Evolutionary conservation across 495 filamentous ascomycete genomes (phyloP).

Genomic region (Xylaria bambusicola): DNA sequence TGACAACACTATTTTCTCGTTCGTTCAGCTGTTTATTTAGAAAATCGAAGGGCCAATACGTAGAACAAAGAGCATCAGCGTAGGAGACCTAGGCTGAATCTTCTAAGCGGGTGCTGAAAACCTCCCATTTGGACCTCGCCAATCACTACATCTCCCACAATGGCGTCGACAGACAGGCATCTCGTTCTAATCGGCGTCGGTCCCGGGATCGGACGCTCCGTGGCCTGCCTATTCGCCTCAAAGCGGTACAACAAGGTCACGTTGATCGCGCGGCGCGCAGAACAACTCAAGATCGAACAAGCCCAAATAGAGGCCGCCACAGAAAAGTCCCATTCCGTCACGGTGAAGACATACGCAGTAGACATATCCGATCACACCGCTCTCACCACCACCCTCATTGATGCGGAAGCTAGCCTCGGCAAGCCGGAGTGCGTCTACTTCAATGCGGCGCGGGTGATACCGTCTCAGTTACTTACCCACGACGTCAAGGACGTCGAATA

Average conservation of each 20-base stretch:
- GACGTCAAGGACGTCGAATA: constrained; percentile 39
- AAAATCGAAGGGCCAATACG: no score
- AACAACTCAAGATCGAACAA: constrained; percentile 36
- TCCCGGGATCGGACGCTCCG: constrained; percentile 42
- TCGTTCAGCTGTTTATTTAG: no score
- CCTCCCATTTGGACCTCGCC: no score
- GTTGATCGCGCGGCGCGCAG: constrained; percentile 38
- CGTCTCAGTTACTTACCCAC: constrained; percentile 30
- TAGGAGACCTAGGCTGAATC: no score
- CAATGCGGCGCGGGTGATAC: constrained; percentile 43
- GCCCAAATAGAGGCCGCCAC: constrained; percentile 25
- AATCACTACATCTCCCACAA: no score
- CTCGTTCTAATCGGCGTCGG: constrained; percentile 44
- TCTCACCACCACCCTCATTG: constrained; percentile 30
- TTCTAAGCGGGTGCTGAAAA: no score
- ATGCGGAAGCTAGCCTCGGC: constrained; percentile 33
- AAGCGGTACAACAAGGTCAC: constrained; percentile 41
- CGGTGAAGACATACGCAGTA: constrained; percentile 31
- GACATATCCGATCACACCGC: constrained; percentile 35
- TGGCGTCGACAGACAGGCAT: background rate
- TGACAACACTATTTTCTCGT: no score
- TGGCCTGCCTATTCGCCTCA: constrained; percentile 38
- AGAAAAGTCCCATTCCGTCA: constrained; percentile 14
- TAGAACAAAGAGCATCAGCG: no score
- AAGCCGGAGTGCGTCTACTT: constrained; percentile 40